Conservation (phyloP, 306 rosid species). For the Hippophae rhamnoides region DNA sequence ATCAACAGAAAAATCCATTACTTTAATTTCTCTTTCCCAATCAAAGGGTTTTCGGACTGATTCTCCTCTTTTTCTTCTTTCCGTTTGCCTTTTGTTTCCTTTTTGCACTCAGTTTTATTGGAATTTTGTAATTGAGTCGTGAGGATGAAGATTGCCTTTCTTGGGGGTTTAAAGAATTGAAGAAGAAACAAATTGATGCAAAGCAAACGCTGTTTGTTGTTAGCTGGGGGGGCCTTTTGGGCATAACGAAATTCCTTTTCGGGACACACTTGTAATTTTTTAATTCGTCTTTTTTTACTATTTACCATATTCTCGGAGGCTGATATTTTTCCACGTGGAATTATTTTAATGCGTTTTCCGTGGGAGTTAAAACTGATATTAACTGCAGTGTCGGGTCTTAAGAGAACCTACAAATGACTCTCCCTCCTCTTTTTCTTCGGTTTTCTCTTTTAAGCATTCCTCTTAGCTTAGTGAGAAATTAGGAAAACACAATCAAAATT, state of each 20-base stretch:
- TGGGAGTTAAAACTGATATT: conserved; percentile 26
- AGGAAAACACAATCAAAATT: too few relatives aligned
- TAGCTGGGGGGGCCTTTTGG: neutral
- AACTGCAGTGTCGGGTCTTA: conserved; percentile 9
- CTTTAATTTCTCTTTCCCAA: conserved; percentile 18
- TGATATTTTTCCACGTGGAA: conserved; percentile 32
- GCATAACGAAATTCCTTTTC: neutral
- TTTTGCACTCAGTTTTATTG: neutral
- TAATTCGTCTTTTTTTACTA: neutral
- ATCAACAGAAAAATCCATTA: conserved; percentile 34
- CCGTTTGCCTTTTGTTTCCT: neutral
- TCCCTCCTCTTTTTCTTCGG: neutral
- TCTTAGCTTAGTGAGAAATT: too few relatives aligned
- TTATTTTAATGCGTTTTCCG: neutral
- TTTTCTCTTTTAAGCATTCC: neutral
- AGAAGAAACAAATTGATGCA: neutral
- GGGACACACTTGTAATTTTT: conserved; percentile 25
- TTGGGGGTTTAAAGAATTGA: conserved; percentile 5
- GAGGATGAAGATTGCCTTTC: conserved; percentile 24
- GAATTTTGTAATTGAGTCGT: conserved; percentile 12
- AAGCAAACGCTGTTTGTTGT: neutral
- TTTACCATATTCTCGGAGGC: conserved; percentile 8
- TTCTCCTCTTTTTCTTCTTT: conserved; percentile 15
- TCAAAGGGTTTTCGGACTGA: conserved; percentile 33
- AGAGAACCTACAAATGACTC: conserved; percentile 1